Evolutionary conservation across 2,329 filamentous ascomycete species (phyloP).

Genomic region (Elsinoe australis): DNA sequence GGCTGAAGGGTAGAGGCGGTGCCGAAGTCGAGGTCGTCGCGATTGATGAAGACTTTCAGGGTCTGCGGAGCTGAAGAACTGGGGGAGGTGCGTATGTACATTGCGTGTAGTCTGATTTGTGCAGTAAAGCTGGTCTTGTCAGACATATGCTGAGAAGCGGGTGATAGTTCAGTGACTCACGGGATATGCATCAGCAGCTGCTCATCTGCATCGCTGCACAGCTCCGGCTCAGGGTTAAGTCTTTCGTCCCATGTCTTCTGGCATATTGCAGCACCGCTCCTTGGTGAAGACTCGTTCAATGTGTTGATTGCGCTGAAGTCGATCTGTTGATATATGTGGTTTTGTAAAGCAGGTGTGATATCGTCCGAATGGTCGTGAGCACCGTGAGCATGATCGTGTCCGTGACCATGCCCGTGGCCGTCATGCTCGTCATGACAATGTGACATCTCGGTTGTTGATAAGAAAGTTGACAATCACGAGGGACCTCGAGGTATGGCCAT

Average conservation of each 20-base stretch:
- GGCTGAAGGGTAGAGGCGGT: slow-evolving; percentile 61
- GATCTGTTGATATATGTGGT: slow-evolving; percentile 85
- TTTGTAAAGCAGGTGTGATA: slow-evolving; percentile 82
- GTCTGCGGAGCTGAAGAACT: slow-evolving; percentile 67
- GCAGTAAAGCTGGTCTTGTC: slow-evolving; percentile 67
- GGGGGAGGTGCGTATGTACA: slow-evolving; percentile 73
- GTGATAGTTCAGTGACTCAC: slow-evolving; percentile 44
- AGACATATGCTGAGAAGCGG: neutral
- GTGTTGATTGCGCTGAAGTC: slow-evolving; percentile 79
- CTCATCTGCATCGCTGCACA: slow-evolving; percentile 82
- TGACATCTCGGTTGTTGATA: too few species aligned
- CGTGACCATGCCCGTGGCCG: slow-evolving; percentile 39
- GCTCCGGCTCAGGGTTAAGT: slow-evolving; percentile 60
- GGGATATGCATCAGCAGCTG: slow-evolving; percentile 89
- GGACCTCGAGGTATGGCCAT: too few species aligned
- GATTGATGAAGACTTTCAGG: slow-evolving; percentile 81
- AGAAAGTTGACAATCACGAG: too few species aligned
- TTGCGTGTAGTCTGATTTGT: slow-evolving; percentile 84
- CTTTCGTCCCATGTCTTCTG: slow-evolving; percentile 89
- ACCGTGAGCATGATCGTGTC: slow-evolving; percentile 48
- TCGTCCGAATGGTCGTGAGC: slow-evolving; percentile 86
- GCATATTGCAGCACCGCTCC: slow-evolving; percentile 65
- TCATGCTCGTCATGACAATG: slow-evolving; percentile 44
- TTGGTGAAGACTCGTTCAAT: slow-evolving; percentile 67
- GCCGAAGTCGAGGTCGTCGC: slow-evolving; percentile 76